Base-by-base conservation (phyloP, 2,329 filamentous ascomycete species). In the Fusarium sacchari region DNA sequence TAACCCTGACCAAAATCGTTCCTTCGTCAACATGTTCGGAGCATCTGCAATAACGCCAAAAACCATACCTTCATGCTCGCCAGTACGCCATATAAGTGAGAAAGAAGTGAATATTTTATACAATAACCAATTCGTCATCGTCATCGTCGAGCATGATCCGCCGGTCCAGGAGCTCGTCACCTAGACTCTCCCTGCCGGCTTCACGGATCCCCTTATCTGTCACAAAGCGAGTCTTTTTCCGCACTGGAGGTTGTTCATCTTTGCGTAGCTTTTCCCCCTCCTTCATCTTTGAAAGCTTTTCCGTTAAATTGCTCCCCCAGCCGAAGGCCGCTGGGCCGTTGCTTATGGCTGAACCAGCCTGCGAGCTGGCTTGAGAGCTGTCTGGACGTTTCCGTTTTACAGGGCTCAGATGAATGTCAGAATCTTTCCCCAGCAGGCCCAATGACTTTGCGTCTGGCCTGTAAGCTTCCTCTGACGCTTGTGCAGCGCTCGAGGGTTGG, bases 211-310 rank as follows among this genome's bases (percentile, higher is more conserved):
- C 93, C 80, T 92, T 93, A 46, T 91, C 90, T 32, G 93, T 94
- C 44, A 95, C 88, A 78, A 95, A 95, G n/a, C 93, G 86, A 58
- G 93, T 95, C 86, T 94, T 94, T 83, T 94, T 92, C 74, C 88
- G 86, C 37, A 90, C 86, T 0, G 89, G 89, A 78, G 79, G 78
- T 37, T 78, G 76, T 34, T 75, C 76, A 52, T 79, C 77, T 58
- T 76, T 78, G 67, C 79, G 79, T 28, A 89, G 76, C 72, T 84
- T 87, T 79, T 90, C 88, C 5, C 89, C 89, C 8, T 90, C 86
- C 78, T 88, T 90, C 90, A 92, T 91, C 70, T 86, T 84, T 7
- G 86, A 80, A 32, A 92, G 83, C 81, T 91, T 91, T 44, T 87
- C 85, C 66, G 82, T 84, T 13, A 92, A 80, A 39, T 81, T 82